phyloP scores from a whole-genome alignment of 2,329 filamentous ascomycete species.

The Myriosclerotinia curreyana region DNA sequence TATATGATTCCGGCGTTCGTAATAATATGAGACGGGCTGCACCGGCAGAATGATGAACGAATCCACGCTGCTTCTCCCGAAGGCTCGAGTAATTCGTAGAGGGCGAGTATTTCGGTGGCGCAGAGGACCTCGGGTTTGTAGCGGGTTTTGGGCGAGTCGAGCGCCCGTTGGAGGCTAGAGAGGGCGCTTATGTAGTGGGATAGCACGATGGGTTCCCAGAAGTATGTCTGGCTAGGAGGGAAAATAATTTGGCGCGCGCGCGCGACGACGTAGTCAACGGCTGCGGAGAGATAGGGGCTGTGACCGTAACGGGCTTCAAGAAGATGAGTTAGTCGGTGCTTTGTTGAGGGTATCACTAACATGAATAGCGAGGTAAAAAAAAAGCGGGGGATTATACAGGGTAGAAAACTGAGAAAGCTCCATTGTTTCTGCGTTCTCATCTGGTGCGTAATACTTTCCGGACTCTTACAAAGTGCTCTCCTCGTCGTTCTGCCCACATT shows the following conservation, averaged over 20 bases:
- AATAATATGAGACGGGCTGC: constrained; percentile 38
- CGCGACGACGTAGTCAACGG: constrained; percentile 35
- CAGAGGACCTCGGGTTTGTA: constrained; percentile 33
- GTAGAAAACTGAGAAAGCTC: constrained; percentile 36
- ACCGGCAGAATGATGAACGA: constrained; percentile 39
- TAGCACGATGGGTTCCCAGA: constrained; percentile 27
- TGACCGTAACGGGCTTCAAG: constrained; percentile 29
- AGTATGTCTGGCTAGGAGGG: constrained; percentile 22
- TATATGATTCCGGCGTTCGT: constrained; percentile 37
- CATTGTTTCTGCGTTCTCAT: constrained; percentile 31
- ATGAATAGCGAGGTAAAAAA: neutral
- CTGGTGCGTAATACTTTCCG: constrained; percentile 31
- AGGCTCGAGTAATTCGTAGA: constrained; percentile 39
- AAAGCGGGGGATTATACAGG: constrained; percentile 21
- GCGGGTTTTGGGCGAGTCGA: constrained; percentile 30
- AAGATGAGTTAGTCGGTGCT: neutral
- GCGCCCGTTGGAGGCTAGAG: constrained; percentile 30
- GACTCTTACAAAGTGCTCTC: constrained; percentile 29
- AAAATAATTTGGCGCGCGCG: constrained; percentile 33
- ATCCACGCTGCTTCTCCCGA: constrained; percentile 37
- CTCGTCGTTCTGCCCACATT: constrained; percentile 35
- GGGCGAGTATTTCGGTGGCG: constrained; percentile 32
- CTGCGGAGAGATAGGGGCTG: constrained; percentile 32
- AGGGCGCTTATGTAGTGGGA: constrained; percentile 32
- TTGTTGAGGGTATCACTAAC: neutral